These are phyloP conservation scores for Phytophthora boehmeriae DNA, from an alignment of 352 stramenopile species.

Conservation along the genomic window DNA sequence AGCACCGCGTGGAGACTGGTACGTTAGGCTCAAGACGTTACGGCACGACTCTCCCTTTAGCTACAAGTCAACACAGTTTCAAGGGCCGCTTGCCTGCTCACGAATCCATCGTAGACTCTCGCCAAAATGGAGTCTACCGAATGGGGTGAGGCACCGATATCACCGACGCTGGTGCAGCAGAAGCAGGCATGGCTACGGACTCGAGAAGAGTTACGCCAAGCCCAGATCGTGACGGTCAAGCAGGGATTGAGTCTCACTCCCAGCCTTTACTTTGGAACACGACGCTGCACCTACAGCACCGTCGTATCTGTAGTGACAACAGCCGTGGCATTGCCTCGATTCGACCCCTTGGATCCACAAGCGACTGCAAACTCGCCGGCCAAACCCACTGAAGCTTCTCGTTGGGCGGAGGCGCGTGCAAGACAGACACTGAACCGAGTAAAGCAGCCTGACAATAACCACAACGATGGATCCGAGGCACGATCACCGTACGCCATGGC, in stretches of 20 bases:
- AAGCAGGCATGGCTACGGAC: slow-evolving; percentile 58
- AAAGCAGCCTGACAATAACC: slow-evolving; percentile 21
- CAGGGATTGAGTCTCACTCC: slow-evolving; percentile 55
- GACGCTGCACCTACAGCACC: slow-evolving; percentile 75
- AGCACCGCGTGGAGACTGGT: not conserved
- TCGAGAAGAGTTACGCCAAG: slow-evolving; percentile 54
- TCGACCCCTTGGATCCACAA: slow-evolving; percentile 18
- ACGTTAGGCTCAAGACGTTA: slow-evolving; percentile 20
- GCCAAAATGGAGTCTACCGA: slow-evolving; percentile 19
- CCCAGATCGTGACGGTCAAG: slow-evolving; percentile 64
- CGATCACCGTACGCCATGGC: slow-evolving; percentile 20
- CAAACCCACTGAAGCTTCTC: slow-evolving; percentile 10
- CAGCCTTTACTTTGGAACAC: slow-evolving; percentile 75
- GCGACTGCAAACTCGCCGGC: not conserved
- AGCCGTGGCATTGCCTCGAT: slow-evolving; percentile 32
- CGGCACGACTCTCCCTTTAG: slow-evolving; percentile 7
- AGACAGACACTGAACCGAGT: slow-evolving; percentile 12
- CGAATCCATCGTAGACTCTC: slow-evolving; percentile 1
- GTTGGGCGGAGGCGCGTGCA: slow-evolving; percentile 28
- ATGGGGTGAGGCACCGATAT: not conserved
- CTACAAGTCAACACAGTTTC: slow-evolving; percentile 30
- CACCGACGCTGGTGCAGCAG: slow-evolving; percentile 15
- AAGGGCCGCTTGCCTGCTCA: slow-evolving; percentile 1
- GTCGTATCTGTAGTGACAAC: slow-evolving; percentile 77
- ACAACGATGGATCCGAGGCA: slow-evolving; percentile 13